Base-by-base conservation (phyloP, 2,329 filamentous ascomycete species). In the Xylaria multiplex region DNA sequence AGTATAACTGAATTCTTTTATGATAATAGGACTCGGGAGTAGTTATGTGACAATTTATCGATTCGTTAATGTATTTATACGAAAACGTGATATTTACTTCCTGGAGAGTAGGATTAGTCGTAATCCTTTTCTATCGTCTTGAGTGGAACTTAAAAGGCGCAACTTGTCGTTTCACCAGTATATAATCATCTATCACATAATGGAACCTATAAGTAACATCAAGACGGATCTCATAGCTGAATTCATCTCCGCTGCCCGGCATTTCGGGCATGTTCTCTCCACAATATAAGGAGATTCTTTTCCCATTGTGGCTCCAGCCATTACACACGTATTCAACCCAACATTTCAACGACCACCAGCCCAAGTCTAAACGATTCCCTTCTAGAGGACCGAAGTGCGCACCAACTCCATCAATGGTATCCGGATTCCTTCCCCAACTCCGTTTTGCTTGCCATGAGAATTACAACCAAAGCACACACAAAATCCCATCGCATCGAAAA, bases 381-480 rank as follows among this genome's bases (percentile, higher is more conserved):
- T 32, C 24, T 8, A 43, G 52, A 27, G 50, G 37, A 37, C 40
- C 59, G 37, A 32, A 58, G 59, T 50, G 30, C 53, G 32, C 30
- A 52, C 43, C 19, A 64, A 63, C 60, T 27, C 59, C 64, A 19
- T 43, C 4, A 27, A 50, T 37, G 54, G 30, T 55, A 59, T 27
- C 64, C 27, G 2, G 24, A 55, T 35, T 11, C 42, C 54, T 24
- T 50, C 27, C 30, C 64, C 54, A 66, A 63, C 59, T 16, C 54
- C 59, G 16, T 55, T 49, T 65, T 50, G 14, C 24, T 53, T n/a
- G 6, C 32, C 16, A 22, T 49, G 24, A 16, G 54, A 19, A 46
- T 16, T 35, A 61, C 52, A 62, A 37, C 35, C 40, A 27, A 48
- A 49, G 19, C 35, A 19, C 22, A 32, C 27, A 27, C 27, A 27